These are phyloP conservation scores for Didymella glomerata DNA, from an alignment of 2,329 filamentous ascomycete species.

Conservation along the genomic window DNA sequence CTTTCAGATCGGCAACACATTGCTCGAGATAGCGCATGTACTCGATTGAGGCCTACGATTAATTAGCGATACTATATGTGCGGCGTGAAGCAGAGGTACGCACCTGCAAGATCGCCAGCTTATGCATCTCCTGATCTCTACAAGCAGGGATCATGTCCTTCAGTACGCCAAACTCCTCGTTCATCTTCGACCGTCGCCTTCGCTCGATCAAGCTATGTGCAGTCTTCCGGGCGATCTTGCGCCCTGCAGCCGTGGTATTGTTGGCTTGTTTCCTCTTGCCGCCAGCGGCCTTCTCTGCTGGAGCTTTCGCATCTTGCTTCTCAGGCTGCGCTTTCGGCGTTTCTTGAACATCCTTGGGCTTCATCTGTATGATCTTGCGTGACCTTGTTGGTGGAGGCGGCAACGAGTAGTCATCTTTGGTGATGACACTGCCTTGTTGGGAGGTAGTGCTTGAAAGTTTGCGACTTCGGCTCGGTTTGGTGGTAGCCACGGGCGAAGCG, in stretches of 20 bases:
- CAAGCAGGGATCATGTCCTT: conserved; percentile 97
- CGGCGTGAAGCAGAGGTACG: conserved; percentile 2
- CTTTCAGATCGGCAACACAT: conserved; percentile 81
- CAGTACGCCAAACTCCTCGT: conserved; percentile 92
- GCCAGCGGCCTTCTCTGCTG: conserved; percentile 40
- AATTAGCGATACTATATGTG: conserved; percentile 5
- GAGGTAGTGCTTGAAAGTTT: conserved; percentile 43
- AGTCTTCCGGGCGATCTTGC: conserved; percentile 94
- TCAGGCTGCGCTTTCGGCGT: conserved; percentile 33
- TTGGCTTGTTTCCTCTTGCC: conserved; percentile 76
- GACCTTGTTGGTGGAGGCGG: conserved; percentile 91
- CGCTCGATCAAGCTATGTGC: conserved; percentile 96
- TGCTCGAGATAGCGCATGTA: conserved; percentile 94
- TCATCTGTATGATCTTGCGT: conserved; percentile 99
- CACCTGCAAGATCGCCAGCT: conserved; percentile 92
- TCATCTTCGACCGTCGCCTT: conserved; percentile 93
- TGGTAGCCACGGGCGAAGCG: conserved; percentile 45
- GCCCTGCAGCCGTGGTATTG: conserved; percentile 81
- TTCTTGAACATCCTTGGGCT: conserved; percentile 62
- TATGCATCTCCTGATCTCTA: conserved; percentile 95
- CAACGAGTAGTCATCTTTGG: conserved; percentile 75
- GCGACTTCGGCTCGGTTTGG: conserved; percentile 43
- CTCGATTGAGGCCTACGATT: conserved; percentile 84
- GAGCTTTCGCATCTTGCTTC: conserved; percentile 32
- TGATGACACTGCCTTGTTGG: conserved; percentile 47